A percentile compares a stretch with the other conserved stretches of the same genome.
These are phyloP conservation scores for Ordospora colligata DNA, from an alignment of 371 early-diverging fungal genomes.

Conservation along the genomic window DNA sequence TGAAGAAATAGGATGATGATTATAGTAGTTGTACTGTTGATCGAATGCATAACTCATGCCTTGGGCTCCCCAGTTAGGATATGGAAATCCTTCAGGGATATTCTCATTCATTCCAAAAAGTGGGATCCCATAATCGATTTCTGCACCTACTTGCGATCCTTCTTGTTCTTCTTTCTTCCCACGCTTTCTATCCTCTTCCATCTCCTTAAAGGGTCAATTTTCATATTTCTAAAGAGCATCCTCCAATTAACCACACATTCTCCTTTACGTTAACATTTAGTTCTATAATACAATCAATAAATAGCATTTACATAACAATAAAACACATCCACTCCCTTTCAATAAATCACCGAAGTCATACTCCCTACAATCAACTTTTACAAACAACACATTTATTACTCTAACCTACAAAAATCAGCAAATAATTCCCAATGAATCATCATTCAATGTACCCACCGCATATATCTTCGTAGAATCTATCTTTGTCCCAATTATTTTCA, in stretches of 20 bases:
- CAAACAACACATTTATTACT: too few relatives aligned
- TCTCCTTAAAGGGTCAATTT: conserved; percentile 12
- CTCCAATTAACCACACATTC: neutral
- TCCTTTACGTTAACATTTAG: too few relatives aligned
- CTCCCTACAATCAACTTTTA: too few relatives aligned
- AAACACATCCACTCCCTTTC: too few relatives aligned
- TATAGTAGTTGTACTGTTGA: conserved; percentile 5
- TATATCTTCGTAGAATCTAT: conserved; percentile 78
- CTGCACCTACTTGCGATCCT: neutral
- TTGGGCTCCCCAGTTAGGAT: conserved; percentile 2
- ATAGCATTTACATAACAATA: too few relatives aligned
- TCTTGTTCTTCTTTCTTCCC: conserved; percentile 4
- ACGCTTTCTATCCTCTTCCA: conserved; percentile 2
- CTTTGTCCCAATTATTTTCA: conserved; percentile 82
- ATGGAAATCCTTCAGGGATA: neutral
- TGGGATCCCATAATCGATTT: neutral
- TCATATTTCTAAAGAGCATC: conserved; percentile 10
- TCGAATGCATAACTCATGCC: conserved; percentile 8
- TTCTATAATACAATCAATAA: too few relatives aligned
- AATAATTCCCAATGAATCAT: conserved; percentile 60
- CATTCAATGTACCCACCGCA: conserved; percentile 61
- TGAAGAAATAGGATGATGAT: neutral
- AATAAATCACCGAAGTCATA: too few relatives aligned
- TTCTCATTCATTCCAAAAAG: conserved; percentile 9
- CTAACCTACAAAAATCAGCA: neutral